A percentile compares a stretch with the other conserved stretches of the same genome.
Evolutionary conservation across 768 basidiomycete genomes (phyloP).

Genomic region (Mycena chlorophos): DNA sequence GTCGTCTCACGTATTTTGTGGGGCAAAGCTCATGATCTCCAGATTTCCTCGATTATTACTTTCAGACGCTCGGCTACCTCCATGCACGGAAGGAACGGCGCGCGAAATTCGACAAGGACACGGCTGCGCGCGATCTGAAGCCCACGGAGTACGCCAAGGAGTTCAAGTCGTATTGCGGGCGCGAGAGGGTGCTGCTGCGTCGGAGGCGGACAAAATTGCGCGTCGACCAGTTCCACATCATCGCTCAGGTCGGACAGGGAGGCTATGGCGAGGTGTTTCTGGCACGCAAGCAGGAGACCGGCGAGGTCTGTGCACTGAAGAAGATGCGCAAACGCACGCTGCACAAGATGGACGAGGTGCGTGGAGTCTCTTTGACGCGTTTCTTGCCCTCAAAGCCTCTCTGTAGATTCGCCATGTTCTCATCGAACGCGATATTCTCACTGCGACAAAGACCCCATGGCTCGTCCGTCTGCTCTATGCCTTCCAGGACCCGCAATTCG

Average conservation of each 20-base stretch:
- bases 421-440: conserved; percentile 96
- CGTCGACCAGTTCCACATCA: conserved; percentile 96
- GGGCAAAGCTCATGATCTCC: conserved; percentile 8
- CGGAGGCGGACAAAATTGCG: conserved; percentile 89
- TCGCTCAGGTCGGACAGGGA: conserved; percentile 97
- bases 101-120: conserved; percentile 80
- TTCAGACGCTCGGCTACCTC: conserved; percentile 90
- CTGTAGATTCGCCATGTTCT: conserved; percentile 93
- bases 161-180: conserved; percentile 89
- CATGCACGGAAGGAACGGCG: conserved; percentile 84
- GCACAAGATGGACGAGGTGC: conserved; percentile 97
- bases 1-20: conserved; percentile 29
- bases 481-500: conserved; percentile 89
- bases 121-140: conserved; percentile 61
- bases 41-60: conserved; percentile 99
- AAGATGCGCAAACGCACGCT: conserved; percentile 95
- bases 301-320: conserved; percentile 95
- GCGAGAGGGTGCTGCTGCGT: conserved; percentile 90
- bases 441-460: conserved; percentile 97
- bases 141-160: conserved; percentile 67
- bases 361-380: conserved; percentile 13
- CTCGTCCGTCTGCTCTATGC: conserved; percentile 92
- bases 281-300: conserved; percentile 91
- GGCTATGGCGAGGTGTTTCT: conserved; percentile 98
- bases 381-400: conserved; percentile 3